These are phyloP conservation scores for Scutellaria minor DNA, from an alignment of 257 asterid species.

Conservation along the genomic window DNA sequence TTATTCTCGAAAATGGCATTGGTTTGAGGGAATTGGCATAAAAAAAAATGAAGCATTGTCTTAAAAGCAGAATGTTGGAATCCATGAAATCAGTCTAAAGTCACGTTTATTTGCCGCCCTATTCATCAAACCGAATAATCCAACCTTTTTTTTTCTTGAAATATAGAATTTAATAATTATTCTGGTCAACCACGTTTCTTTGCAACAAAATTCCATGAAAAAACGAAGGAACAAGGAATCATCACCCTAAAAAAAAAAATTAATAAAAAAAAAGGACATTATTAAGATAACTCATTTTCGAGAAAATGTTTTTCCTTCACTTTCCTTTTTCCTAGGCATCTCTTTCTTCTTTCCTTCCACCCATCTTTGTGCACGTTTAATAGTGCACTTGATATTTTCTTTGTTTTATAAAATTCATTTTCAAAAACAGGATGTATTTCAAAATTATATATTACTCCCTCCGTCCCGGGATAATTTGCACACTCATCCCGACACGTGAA, in stretches of 20 bases:
- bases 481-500: too few relatives aligned
- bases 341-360: constrained; percentile 28
- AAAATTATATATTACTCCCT: too few relatives aligned
- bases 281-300: constrained; percentile 39
- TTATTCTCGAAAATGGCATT: constrained; percentile 23
- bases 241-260: constrained; percentile 7
- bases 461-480: too few relatives aligned
- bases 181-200: constrained; percentile 54
- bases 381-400: neutral
- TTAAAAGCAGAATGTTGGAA: constrained; percentile 37
- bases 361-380: neutral
- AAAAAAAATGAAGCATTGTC: constrained; percentile 41
- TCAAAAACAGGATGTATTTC: too few relatives aligned
- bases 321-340: constrained; percentile 33
- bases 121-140: constrained; percentile 40
- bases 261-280: neutral
- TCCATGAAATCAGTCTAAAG: constrained; percentile 17
- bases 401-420: too few relatives aligned
- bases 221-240: constrained; percentile 33
- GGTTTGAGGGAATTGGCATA: constrained; percentile 30
- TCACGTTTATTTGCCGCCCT: constrained; percentile 42
- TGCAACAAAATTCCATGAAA: constrained; percentile 34
- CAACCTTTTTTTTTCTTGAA: constrained; percentile 41
- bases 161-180: neutral
- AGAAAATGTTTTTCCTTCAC: constrained; percentile 37